phyloP scores from a whole-genome alignment of 441 rosid genomes.

The Theobroma grandiflorum region DNA sequence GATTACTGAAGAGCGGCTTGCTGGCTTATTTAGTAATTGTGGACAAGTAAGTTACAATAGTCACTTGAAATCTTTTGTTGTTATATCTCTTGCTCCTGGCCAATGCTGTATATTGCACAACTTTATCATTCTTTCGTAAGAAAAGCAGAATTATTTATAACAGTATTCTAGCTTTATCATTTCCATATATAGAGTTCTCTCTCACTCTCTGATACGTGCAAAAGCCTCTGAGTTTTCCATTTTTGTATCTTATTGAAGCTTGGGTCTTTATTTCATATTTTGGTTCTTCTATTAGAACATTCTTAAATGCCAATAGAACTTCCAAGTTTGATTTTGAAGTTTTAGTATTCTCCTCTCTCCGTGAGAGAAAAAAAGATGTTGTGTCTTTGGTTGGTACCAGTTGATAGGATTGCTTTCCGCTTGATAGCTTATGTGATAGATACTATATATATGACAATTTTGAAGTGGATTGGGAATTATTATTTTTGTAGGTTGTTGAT shows the following conservation, averaged over 20 bases:
- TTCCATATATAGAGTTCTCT: background rate
- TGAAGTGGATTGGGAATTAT: constrained; percentile 16
- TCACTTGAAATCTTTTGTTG: constrained; percentile 4
- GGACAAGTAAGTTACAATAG: constrained; percentile 64
- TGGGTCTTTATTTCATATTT: background rate
- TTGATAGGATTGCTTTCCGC: background rate
- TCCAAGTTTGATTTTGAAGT: background rate
- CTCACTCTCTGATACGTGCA: background rate
- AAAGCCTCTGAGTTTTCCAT: background rate
- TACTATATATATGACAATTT: background rate
- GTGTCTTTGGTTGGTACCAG: background rate
- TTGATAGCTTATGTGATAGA: background rate
- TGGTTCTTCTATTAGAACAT: background rate
- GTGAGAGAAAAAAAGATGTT: background rate
- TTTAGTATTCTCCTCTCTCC: background rate
- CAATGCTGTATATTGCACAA: background rate
- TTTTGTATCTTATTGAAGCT: background rate
- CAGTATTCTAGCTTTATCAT: background rate
- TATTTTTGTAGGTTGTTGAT: constrained; percentile 67
- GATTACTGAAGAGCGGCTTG: constrained; percentile 81
- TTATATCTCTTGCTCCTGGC: background rate
- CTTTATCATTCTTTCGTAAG: background rate
- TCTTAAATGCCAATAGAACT: background rate
- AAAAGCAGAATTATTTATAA: background rate
- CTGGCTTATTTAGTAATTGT: constrained; percentile 61